Percentiles rank a stretch among this genome's conserved stretches.
phyloP scores from a whole-genome alignment of 805 yeast species.

The Spathaspora passalidarum region DNA sequence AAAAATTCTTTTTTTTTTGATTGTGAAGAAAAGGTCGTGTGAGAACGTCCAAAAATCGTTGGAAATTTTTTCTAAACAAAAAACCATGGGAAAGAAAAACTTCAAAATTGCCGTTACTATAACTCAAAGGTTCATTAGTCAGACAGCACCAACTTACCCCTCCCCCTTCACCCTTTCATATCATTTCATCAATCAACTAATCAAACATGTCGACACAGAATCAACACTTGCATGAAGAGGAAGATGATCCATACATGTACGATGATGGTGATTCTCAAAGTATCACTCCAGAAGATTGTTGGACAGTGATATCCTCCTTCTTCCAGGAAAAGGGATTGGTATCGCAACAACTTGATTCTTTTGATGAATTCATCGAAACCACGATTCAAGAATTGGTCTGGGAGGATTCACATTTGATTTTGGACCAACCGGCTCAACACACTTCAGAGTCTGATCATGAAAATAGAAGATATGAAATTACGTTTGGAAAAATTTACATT shows the following conservation, averaged over 20 bases:
- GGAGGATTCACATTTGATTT: constrained; percentile 89
- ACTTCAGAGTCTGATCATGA: constrained; percentile 86
- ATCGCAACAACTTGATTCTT: constrained; percentile 96
- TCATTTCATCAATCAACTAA: too few species aligned
- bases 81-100: too few species aligned
- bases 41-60: background rate
- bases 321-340: constrained; percentile 96
- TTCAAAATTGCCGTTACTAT: too few species aligned
- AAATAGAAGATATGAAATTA: constrained; percentile 89
- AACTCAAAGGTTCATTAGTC: too few species aligned
- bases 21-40: background rate
- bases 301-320: constrained; percentile 96
- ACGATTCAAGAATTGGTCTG: constrained; percentile 95
- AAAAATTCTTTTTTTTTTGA: background rate
- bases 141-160: background rate
- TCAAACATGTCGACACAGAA: constrained; percentile 8
- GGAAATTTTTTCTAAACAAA: background rate
- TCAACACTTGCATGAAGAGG: constrained; percentile 18
- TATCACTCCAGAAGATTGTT: constrained; percentile 97
- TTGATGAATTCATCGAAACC: constrained; percentile 95
- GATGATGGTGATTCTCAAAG: constrained; percentile 55
- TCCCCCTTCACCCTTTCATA: background rate
- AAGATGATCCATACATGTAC: constrained; percentile 65
- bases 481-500: constrained; percentile 95
- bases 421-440: constrained; percentile 98